Conservation (phyloP, 495 filamentous ascomycete genomes). For the Hypoxylon crocopeplum region DNA sequence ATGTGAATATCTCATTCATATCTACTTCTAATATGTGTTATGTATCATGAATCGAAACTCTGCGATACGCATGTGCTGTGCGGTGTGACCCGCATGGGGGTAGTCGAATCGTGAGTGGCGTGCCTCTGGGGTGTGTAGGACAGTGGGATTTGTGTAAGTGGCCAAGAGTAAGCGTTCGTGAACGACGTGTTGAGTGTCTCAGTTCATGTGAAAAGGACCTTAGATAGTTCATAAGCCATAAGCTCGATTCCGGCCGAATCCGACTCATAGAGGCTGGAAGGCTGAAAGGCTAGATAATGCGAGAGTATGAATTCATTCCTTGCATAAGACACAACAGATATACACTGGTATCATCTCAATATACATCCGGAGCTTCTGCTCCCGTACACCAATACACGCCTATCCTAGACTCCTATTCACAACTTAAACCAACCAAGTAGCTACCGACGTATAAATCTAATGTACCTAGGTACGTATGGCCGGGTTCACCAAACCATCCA, state of each 20-base stretch:
- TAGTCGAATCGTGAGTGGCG: background rate
- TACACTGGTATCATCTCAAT: slow-evolving; percentile 27
- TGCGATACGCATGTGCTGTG: background rate
- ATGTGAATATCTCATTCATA: too few species aligned
- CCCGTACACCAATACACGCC: background rate
- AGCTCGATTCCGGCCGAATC: background rate
- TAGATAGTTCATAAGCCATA: background rate
- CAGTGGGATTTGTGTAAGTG: background rate
- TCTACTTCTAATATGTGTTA: too few species aligned
- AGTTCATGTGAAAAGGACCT: background rate
- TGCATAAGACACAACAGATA: background rate
- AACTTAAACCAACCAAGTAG: background rate
- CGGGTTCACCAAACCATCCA: background rate
- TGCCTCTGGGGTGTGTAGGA: slow-evolving; percentile 8
- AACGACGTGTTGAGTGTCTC: background rate
- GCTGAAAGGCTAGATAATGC: background rate
- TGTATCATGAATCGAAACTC: background rate
- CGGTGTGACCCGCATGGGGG: slow-evolving; percentile 5
- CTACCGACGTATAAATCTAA: background rate
- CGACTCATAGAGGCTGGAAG: background rate
- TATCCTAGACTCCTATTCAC: background rate
- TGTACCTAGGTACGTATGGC: background rate
- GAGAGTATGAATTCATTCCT: too few species aligned
- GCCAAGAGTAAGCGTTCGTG: slow-evolving; percentile 7
- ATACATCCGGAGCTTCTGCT: background rate